Evolutionary conservation across 371 early-diverging fungal species (phyloP), one percentile per base, ranked within the genome.

Genomic region (Phascolomyces articulosus): DNA sequence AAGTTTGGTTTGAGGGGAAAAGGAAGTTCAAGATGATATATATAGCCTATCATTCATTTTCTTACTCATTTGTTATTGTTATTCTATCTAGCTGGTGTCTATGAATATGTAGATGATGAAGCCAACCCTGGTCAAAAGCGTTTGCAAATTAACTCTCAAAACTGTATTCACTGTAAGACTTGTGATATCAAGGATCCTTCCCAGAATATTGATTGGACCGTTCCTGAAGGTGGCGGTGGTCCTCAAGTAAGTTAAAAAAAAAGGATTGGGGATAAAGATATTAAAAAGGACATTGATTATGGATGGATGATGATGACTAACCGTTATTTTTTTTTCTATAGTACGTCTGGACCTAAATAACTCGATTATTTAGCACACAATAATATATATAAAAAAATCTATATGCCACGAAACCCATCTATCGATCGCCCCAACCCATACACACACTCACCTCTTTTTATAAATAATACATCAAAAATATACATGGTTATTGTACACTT

Each of bases 91-190:
- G 98, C 99, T 18, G 98, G 97, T 58, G 99, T 98, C 4, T 98
- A 98, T 76, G 99, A 98, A 84, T 98, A 94, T 77, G 93, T 98
- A 0, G 98, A 97, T 11, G 94, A 96, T 65, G 97, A 95, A 65
- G 82, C 80, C 20, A 88, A 89, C 28, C 91, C 94, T 6, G 95
- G 94, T 7, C 65, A 89, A 63, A 93, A 97, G 83, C 85, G 96
- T n/a, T 90, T 98, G 72, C 97, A 98, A 82, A 97, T 98, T 80
- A 98, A 99, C 79, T 90, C 95, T 34, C 94, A 94, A 72, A 99
- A 99, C 83, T 99, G 99, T 79, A 92, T 99, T 61, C 99, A 99
- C 77, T 99, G 99, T 87, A 99, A 99, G 87, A 99, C 99, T 0
- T 99, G 99, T 74, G 98, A 99, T 75, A 99, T 99, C 79, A 99